Evolutionary conservation across 2,329 filamentous ascomycete species (phyloP).

Genomic region (Exophiala sideris): DNA sequence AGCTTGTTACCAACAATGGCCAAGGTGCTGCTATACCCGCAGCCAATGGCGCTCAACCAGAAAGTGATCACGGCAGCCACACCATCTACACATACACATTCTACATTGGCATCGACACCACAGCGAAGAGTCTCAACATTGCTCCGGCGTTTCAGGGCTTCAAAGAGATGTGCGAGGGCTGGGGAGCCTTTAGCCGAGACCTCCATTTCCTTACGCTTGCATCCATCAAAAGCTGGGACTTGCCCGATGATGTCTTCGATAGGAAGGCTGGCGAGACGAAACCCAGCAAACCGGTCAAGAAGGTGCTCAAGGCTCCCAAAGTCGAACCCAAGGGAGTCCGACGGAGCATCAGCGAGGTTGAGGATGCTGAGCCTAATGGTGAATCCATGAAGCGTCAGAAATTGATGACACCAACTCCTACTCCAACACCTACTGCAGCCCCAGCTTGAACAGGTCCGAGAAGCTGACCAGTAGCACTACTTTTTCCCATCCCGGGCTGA

Average conservation of each 20-base stretch:
- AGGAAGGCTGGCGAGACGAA: conserved; percentile 66
- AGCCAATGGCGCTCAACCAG: conserved; percentile 39
- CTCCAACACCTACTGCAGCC: conserved; percentile 19
- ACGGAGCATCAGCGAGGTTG: conserved; percentile 22
- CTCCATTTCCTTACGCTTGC: conserved; percentile 76
- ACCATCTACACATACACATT: conserved; percentile 84
- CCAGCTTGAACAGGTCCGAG: conserved; percentile 14
- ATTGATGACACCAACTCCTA: conserved; percentile 18
- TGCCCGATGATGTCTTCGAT: conserved; percentile 85
- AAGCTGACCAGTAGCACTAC: conserved; percentile 3
- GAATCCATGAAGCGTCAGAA: conserved; percentile 17
- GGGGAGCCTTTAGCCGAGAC: conserved; percentile 71
- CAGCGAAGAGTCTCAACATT: conserved; percentile 50
- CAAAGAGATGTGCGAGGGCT: conserved; percentile 73
- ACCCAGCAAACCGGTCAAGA: conserved; percentile 58
- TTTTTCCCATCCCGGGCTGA: neutral
- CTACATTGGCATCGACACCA: conserved; percentile 68
- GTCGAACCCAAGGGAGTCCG: conserved; percentile 12
- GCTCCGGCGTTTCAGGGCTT: conserved; percentile 80
- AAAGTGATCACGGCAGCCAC: conserved; percentile 42
- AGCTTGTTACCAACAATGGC: conserved; percentile 48
- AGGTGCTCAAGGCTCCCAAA: conserved; percentile 29
- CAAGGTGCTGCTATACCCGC: conserved; percentile 38
- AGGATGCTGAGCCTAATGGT: conserved; percentile 16
- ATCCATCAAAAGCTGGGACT: conserved; percentile 79